Conservation (phyloP, 2,329 filamentous ascomycete genomes). For the Epichloe elymi region DNA sequence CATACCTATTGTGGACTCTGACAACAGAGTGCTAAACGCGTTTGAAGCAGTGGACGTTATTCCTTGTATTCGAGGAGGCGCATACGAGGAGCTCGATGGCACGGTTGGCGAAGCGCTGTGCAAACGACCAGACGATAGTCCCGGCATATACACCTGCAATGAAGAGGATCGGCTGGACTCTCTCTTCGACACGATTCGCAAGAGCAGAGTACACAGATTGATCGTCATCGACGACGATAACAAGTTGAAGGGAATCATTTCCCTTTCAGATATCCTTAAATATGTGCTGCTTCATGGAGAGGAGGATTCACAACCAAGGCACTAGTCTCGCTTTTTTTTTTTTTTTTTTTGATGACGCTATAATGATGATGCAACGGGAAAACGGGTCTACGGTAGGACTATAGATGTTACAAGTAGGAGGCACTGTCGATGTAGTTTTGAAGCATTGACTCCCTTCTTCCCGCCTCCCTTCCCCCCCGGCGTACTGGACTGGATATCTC, state of each 20-base stretch:
- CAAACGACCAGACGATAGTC: constrained; percentile 79
- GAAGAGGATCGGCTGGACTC: constrained; percentile 85
- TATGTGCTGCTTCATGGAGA: constrained; percentile 80
- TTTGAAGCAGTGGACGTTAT: constrained; percentile 98
- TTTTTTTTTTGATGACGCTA: background rate
- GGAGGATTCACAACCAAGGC: constrained; percentile 28
- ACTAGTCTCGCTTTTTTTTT: background rate
- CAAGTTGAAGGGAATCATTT: constrained; percentile 77
- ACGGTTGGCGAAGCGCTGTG: constrained; percentile 81
- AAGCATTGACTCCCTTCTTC: background rate
- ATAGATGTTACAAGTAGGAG: constrained; percentile 1
- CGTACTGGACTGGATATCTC: constrained; percentile 3
- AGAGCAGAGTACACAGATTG: constrained; percentile 84
- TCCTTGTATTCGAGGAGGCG: constrained; percentile 82
- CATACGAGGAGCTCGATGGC: constrained; percentile 79
- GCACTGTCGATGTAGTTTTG: background rate
- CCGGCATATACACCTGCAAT: constrained; percentile 92
- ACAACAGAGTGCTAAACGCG: constrained; percentile 73
- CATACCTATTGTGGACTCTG: constrained; percentile 77
- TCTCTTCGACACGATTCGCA: constrained; percentile 92
- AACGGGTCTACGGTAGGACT: background rate
- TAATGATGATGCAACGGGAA: background rate
- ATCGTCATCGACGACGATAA: constrained; percentile 87
- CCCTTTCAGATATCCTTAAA: constrained; percentile 89
- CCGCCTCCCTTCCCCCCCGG: background rate